Evolutionary conservation across 1,284 basidiomycete genomes (phyloP).

Genomic region (Ceratobasidium papillatum): DNA sequence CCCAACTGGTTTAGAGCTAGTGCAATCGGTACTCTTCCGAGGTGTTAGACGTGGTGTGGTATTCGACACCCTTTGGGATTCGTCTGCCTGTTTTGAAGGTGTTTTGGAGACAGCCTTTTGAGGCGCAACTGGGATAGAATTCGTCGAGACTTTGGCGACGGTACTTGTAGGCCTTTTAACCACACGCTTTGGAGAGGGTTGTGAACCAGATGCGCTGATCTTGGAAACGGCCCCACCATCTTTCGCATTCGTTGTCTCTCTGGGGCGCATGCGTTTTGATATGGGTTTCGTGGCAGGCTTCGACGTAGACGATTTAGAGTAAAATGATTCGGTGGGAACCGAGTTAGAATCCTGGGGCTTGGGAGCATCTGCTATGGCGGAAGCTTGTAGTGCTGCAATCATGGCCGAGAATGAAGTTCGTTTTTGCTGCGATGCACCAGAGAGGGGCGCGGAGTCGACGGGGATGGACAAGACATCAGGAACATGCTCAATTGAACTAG

Average conservation of each 20-base stretch:
- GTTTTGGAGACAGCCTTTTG: not conserved
- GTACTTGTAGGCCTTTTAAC: not conserved
- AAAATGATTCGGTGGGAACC: not conserved
- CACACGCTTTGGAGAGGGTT: not conserved
- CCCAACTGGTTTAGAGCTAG: too few species aligned
- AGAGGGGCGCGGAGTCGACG: not conserved
- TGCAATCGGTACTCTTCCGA: not conserved
- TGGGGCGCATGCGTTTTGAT: conserved; percentile 14
- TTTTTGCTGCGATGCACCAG: not conserved
- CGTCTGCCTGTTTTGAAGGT: not conserved
- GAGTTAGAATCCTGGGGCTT: not conserved
- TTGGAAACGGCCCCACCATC: not conserved
- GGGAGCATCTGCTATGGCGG: not conserved
- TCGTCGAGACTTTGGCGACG: not conserved
- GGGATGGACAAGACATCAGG: not conserved
- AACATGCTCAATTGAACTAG: not conserved
- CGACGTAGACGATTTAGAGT: not conserved
- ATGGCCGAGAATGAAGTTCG: conserved; percentile 17
- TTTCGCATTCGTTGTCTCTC: not conserved
- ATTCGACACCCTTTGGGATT: not conserved
- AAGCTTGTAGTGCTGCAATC: conserved; percentile 4
- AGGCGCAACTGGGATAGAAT: not conserved
- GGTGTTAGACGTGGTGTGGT: not conserved
- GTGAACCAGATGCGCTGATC: not conserved
- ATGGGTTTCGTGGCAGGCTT: not conserved